Evolutionary conservation across 164 flowering plant species (phyloP).

Genomic region (Kalanchoe fedtschenkoi): DNA sequence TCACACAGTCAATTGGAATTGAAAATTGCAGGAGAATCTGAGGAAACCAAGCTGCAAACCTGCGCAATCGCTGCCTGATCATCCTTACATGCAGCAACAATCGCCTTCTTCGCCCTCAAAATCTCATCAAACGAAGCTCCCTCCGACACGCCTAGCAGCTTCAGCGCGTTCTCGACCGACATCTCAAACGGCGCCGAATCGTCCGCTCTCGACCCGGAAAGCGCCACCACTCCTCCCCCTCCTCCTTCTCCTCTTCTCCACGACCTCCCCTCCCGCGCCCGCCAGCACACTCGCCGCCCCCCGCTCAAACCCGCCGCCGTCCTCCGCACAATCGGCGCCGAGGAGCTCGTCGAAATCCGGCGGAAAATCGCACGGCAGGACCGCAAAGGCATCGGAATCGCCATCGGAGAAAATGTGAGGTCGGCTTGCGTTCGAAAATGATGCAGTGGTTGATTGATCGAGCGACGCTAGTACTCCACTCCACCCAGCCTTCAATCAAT

Average conservation of each 20-base stretch:
- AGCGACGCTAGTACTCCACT: not conserved
- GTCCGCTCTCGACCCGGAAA: constrained; percentile 28
- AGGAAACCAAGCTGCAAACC: constrained; percentile 25
- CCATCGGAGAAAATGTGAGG: constrained; percentile 17
- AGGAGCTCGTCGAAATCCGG: not conserved
- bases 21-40: not conserved
- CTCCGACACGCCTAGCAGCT: constrained; percentile 73
- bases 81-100: constrained; percentile 57
- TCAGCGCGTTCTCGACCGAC: constrained; percentile 83
- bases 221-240: constrained; percentile 7
- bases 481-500: not conserved
- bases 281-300: not conserved
- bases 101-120: constrained; percentile 73
- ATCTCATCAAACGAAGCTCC: constrained; percentile 83
- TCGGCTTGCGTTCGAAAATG: constrained; percentile 4
- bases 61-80: constrained; percentile 56
- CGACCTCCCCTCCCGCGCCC: not conserved
- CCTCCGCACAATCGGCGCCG: not conserved
- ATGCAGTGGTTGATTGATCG: not conserved
- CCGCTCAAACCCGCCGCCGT: not conserved
- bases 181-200: constrained; percentile 69
- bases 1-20: not conserved
- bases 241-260: not conserved
- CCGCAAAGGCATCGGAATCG: constrained; percentile 20
- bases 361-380: not conserved